phyloP scores from a whole-genome alignment of 1,139 yeast genomes.

The Kurtzmaniella natalensis region DNA sequence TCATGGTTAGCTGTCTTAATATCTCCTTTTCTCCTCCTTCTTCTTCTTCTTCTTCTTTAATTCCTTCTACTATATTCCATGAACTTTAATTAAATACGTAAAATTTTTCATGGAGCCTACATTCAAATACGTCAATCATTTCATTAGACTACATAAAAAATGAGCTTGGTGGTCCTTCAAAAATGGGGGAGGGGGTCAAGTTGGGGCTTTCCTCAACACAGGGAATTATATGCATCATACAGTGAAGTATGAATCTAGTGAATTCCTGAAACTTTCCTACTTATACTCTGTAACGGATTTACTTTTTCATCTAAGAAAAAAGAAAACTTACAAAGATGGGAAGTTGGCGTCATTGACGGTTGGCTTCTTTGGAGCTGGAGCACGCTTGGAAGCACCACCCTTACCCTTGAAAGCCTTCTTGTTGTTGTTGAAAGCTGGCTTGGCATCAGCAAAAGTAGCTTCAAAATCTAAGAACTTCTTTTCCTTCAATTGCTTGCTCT shows the following conservation, averaged over 20 bases:
- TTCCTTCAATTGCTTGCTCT: constrained; percentile 61
- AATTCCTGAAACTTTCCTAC: too few relatives aligned
- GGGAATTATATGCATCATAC: too few relatives aligned
- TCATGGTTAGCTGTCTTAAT: too few relatives aligned
- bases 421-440: constrained; percentile 18
- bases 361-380: constrained; percentile 33
- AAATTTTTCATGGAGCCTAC: too few relatives aligned
- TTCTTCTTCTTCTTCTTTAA: too few relatives aligned
- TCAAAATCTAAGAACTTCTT: constrained; percentile 66
- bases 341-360: constrained; percentile 55
- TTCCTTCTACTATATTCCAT: too few relatives aligned
- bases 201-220: constrained; percentile 1
- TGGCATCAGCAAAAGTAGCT: constrained; percentile 55
- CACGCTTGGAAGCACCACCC: constrained; percentile 14
- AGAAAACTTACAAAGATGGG: constrained; percentile 55
- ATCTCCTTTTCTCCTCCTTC: too few relatives aligned
- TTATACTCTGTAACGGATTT: too few relatives aligned
- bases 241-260: too few relatives aligned
- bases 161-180: constrained; percentile 1
- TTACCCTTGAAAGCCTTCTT: constrained; percentile 31
- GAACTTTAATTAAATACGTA: too few relatives aligned
- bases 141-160: constrained; percentile 1
- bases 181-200: constrained; percentile 1
- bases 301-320: too few relatives aligned
- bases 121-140: constrained; percentile 1